phyloP scores from a whole-genome alignment of 2,329 filamentous ascomycete species.

The Fusarium sp. region DNA sequence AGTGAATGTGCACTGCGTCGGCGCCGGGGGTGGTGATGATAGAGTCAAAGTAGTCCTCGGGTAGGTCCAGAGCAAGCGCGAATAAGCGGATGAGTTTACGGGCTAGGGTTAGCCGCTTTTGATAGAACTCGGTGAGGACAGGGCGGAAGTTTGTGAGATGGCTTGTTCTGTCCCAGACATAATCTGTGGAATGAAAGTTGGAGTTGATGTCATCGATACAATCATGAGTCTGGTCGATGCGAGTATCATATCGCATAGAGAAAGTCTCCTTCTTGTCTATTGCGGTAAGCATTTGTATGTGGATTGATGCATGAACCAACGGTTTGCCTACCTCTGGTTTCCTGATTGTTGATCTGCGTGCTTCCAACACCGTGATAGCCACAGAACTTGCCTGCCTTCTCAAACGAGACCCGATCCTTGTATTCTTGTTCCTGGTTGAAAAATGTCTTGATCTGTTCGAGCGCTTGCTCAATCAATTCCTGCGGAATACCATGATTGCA shows the following conservation, averaged over 20 bases:
- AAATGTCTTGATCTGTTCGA: not conserved
- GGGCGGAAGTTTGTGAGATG: not conserved
- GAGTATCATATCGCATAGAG: conserved; percentile 14
- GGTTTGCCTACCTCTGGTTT: not conserved
- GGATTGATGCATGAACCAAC: rapidly evolving
- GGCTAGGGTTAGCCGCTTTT: not conserved
- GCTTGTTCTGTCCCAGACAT: not conserved
- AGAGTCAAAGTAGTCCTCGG: conserved; percentile 1
- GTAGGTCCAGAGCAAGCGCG: not conserved
- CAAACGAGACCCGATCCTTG: conserved; percentile 1
- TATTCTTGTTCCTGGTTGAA: not conserved
- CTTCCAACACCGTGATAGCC: conserved; percentile 3
- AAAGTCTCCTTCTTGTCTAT: conserved; percentile 10
- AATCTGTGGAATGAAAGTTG: conserved; percentile 5
- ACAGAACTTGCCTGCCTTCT: conserved; percentile 10
- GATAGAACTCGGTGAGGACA: not conserved
- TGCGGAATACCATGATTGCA: not conserved
- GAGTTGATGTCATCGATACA: not conserved
- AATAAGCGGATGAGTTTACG: conserved; percentile 4
- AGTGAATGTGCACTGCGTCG: conserved; percentile 11
- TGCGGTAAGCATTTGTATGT: not conserved
- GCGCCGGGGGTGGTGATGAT: conserved; percentile 8
- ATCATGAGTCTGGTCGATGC: not conserved
- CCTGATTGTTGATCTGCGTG: conserved; percentile 10
- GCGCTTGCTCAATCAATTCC: not conserved